A percentile compares a stretch with the other conserved stretches of the same genome.
These are phyloP conservation scores for Fibroporia radiculosa DNA, from an alignment of 768 basidiomycete genomes.

Conservation along the genomic window DNA sequence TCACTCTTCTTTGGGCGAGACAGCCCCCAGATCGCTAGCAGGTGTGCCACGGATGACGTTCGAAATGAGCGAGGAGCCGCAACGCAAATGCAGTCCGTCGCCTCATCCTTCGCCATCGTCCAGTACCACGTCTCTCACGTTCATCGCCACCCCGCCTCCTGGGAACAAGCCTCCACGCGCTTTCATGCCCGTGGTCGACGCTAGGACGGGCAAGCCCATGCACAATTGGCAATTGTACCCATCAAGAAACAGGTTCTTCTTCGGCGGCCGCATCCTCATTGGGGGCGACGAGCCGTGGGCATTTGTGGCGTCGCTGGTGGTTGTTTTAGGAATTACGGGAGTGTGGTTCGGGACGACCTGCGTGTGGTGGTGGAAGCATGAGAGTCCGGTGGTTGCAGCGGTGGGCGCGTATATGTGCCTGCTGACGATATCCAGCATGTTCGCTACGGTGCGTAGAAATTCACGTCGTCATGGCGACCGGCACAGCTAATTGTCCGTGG, in stretches of 20 bases:
- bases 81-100: slow-evolving; percentile 13
- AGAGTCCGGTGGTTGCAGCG: slow-evolving; percentile 61
- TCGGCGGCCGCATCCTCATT: slow-evolving; percentile 63
- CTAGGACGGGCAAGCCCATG: slow-evolving; percentile 32
- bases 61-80: slow-evolving; percentile 18
- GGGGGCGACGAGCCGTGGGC: slow-evolving; percentile 86
- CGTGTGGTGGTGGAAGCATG: slow-evolving; percentile 82
- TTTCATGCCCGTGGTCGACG: slow-evolving; percentile 23
- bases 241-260: slow-evolving; percentile 71
- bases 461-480: not conserved
- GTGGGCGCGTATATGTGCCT: slow-evolving; percentile 58
- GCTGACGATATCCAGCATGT: slow-evolving; percentile 67
- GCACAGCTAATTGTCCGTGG: no score
- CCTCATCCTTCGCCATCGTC: slow-evolving; percentile 14
- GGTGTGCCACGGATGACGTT: slow-evolving; percentile 18
- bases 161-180: slow-evolving; percentile 26
- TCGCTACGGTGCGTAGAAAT: slow-evolving; percentile 53
- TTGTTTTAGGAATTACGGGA: slow-evolving; percentile 63
- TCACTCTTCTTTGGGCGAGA: slow-evolving; percentile 7
- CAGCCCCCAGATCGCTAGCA: slow-evolving; percentile 11
- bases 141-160: slow-evolving; percentile 24
- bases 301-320: slow-evolving; percentile 54
- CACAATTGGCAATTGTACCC: slow-evolving; percentile 60
- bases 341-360: slow-evolving; percentile 87
- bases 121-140: slow-evolving; percentile 11